Evolutionary conservation across 495 filamentous ascomycete species (phyloP).

Genomic region (Elasticomyces elasticus): DNA sequence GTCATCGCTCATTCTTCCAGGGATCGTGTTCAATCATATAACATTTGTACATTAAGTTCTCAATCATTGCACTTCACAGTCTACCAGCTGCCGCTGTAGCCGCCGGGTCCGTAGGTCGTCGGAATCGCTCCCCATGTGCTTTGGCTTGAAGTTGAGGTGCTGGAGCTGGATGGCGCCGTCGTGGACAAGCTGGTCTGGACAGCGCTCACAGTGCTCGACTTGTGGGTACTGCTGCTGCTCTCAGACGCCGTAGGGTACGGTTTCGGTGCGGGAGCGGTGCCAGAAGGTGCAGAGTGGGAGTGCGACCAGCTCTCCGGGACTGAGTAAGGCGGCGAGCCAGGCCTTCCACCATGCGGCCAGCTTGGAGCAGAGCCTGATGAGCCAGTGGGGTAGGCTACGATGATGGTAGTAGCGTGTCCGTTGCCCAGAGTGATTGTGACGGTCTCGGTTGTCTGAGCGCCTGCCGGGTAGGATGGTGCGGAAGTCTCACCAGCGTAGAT

Average conservation of each 20-base stretch:
- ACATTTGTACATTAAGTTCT: not conserved
- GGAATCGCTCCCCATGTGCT: not conserved
- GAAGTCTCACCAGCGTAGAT: not conserved
- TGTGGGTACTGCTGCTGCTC: not conserved
- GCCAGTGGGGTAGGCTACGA: not conserved
- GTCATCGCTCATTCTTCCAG: too few species aligned
- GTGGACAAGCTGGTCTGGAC: not conserved
- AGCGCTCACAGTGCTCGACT: not conserved
- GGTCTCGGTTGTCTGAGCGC: slow-evolving; percentile 1
- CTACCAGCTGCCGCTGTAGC: not conserved
- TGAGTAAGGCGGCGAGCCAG: not conserved
- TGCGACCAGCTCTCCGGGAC: not conserved
- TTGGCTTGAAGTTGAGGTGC: not conserved
- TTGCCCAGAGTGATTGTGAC: slow-evolving; percentile 10
- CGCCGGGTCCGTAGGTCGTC: too few species aligned
- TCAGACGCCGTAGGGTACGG: not conserved
- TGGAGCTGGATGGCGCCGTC: not conserved
- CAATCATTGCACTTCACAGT: not conserved
- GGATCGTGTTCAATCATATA: not conserved
- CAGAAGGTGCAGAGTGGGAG: not conserved
- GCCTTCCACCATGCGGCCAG: not conserved
- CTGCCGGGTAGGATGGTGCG: not conserved
- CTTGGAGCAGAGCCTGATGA: not conserved
- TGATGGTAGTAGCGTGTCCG: slow-evolving; percentile 4
- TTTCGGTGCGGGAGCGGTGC: not conserved